Conservation (phyloP, 108 stramenopile genomes). For the Cyclotella baltica region DNA sequence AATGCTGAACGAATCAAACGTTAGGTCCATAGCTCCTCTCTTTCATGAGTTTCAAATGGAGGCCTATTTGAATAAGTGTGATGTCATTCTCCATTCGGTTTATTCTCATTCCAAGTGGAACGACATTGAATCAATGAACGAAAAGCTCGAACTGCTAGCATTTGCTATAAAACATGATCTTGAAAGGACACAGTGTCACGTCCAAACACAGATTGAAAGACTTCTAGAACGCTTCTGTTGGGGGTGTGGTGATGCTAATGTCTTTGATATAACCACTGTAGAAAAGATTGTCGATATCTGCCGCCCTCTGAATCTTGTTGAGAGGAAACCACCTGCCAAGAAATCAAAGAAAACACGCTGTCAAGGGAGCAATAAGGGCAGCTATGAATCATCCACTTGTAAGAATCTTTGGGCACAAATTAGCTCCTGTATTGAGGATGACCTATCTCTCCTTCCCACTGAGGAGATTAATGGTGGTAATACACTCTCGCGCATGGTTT, state of each 20-base stretch:
- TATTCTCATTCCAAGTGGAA: neutral
- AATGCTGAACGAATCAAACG: neutral
- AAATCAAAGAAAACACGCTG: neutral
- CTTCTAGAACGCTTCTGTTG: neutral
- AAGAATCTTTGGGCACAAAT: neutral
- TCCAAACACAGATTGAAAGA: neutral
- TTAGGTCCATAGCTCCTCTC: neutral
- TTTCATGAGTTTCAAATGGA: constrained; percentile 11
- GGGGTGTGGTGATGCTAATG: neutral
- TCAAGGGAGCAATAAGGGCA: neutral
- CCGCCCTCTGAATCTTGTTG: neutral
- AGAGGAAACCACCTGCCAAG: neutral
- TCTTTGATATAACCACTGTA: neutral
- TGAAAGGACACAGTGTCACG: neutral
- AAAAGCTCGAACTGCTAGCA: neutral
- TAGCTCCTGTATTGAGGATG: neutral
- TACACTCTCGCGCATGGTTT: neutral
- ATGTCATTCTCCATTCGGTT: neutral
- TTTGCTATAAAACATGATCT: constrained; percentile 4
- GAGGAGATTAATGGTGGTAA: neutral
- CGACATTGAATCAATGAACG: neutral
- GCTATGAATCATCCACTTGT: neutral
- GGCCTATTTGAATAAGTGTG: neutral
- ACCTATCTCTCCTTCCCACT: neutral
- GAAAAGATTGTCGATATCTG: constrained; percentile 2